These are phyloP conservation scores for Trypanosoma boissoni DNA, from an alignment of 208 protist species.

Conservation along the genomic window DNA sequence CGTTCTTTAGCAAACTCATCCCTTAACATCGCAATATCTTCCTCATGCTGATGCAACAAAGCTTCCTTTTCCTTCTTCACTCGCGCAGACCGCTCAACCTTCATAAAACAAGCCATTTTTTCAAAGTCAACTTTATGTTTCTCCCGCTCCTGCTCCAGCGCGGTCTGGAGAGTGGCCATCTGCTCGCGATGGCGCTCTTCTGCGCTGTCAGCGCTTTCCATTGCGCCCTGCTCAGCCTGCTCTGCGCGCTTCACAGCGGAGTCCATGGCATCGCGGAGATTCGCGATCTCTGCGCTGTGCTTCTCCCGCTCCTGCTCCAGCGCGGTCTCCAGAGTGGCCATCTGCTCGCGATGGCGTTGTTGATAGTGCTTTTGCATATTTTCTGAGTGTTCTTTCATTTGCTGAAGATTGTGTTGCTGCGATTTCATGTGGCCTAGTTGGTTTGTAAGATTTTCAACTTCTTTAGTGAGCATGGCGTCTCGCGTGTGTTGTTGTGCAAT, in stretches of 20 bases:
- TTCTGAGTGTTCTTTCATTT: neutral
- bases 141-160: conserved; percentile 6
- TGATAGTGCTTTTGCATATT: neutral
- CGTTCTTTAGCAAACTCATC: conserved; percentile 23
- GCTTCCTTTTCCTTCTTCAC: conserved; percentile 1
- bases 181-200: conserved; percentile 22
- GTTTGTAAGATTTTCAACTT: conserved; percentile 35
- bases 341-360: conserved; percentile 10
- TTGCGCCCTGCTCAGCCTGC: conserved; percentile 7
- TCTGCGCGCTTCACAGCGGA: neutral
- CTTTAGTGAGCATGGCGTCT: conserved; percentile 32
- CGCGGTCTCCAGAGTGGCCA: conserved; percentile 2
- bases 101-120: conserved; percentile 1
- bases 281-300: conserved; percentile 31
- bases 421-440: conserved; percentile 40
- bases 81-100: neutral
- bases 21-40: conserved; percentile 9
- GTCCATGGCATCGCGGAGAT: conserved; percentile 14
- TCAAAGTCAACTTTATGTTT: conserved; percentile 9
- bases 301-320: conserved; percentile 41
- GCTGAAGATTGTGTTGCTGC: conserved; percentile 31
- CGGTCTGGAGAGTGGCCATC: conserved; percentile 5
- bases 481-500: conserved; percentile 29
- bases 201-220: neutral
- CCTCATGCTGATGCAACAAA: neutral